Conservation (phyloP, 192 early-diverging fungal genomes). For the Gonapodya prolifera region DNA sequence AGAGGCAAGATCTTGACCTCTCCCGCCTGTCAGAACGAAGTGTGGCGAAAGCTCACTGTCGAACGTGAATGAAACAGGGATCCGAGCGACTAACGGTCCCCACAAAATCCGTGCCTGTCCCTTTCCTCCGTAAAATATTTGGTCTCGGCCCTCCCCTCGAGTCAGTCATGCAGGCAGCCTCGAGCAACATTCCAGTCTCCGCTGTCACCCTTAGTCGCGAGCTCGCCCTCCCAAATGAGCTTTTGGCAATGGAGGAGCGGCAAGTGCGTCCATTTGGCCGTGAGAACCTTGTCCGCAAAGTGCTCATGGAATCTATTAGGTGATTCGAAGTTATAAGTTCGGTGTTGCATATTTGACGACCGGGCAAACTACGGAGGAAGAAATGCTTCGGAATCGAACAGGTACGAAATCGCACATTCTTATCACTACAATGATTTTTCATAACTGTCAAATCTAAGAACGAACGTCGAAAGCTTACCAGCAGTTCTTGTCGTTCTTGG, state of each 20-base stretch:
- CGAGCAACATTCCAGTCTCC: conserved; percentile 30
- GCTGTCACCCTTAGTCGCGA: conserved; percentile 48
- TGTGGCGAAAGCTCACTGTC: too few species aligned
- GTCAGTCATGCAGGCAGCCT: conserved; percentile 36
- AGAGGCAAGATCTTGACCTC: too few species aligned
- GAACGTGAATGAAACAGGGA: too few species aligned
- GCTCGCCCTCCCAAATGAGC: conserved; percentile 41
- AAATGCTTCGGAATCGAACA: conserved; percentile 59
- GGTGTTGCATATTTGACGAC: conserved; percentile 56
- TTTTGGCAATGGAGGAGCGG: conserved; percentile 60
- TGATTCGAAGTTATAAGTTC: conserved; percentile 65
- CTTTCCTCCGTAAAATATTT: conserved; percentile 29
- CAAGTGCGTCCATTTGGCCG: conserved; percentile 9
- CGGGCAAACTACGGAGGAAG: conserved; percentile 62
- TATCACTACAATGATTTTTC: too few species aligned
- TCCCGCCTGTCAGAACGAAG: too few species aligned
- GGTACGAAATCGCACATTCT: too few species aligned
- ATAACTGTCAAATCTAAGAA: too few species aligned
- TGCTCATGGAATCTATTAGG: conserved; percentile 11
- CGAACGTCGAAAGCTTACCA: conserved; percentile 37
- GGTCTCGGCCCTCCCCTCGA: conserved; percentile 30
- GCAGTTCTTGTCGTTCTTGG: conserved; percentile 55
- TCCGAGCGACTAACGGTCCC: conserved; percentile 39
- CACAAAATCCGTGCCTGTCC: conserved; percentile 18
- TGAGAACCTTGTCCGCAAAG: neutral